A percentile compares a stretch with the other conserved stretches of the same genome.
These are phyloP conservation scores for Harrya chromipes DNA, from an alignment of 768 basidiomycete genomes.

Conservation along the genomic window DNA sequence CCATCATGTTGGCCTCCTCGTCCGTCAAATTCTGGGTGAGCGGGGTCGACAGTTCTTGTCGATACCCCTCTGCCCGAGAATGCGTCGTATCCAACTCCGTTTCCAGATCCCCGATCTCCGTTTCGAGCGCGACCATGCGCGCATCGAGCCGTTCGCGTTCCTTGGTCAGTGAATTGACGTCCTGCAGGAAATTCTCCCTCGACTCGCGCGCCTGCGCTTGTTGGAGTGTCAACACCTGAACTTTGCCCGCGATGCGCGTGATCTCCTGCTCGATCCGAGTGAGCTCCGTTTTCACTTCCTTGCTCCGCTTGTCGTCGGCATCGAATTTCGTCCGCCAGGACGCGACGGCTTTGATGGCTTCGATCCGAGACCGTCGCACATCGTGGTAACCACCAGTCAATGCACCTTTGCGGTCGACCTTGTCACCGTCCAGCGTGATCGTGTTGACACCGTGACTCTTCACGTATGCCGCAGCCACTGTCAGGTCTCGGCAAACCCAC, in stretches of 20 bases:
- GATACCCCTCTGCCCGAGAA: conserved; percentile 61
- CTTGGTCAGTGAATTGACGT: conserved; percentile 53
- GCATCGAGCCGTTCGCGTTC: conserved; percentile 71
- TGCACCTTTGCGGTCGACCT: conserved; percentile 94
- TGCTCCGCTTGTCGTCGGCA: conserved; percentile 56
- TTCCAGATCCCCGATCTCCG: conserved; percentile 66
- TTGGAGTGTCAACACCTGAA: conserved; percentile 67
- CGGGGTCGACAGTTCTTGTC: conserved; percentile 67
- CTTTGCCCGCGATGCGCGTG: conserved; percentile 66
- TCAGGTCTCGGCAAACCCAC: conserved; percentile 90
- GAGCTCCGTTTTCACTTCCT: conserved; percentile 74
- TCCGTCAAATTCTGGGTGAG: conserved; percentile 70
- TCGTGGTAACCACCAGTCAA: conserved; percentile 97
- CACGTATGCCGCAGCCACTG: conserved; percentile 90
- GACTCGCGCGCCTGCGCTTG: conserved; percentile 67
- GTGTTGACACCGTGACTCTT: conserved; percentile 94
- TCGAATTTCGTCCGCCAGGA: conserved; percentile 74
- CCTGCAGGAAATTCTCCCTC: conserved; percentile 63
- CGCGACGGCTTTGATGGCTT: conserved; percentile 75
- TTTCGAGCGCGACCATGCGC: conserved; percentile 61
- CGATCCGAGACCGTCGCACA: conserved; percentile 83
- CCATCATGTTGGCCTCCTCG: conserved; percentile 69
- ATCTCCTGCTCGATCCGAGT: conserved; percentile 81
- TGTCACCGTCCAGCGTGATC: conserved; percentile 97
- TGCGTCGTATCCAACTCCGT: conserved; percentile 62